These are phyloP conservation scores for Panellus pusillus DNA, from an alignment of 768 basidiomycete species.

Conservation along the genomic window DNA sequence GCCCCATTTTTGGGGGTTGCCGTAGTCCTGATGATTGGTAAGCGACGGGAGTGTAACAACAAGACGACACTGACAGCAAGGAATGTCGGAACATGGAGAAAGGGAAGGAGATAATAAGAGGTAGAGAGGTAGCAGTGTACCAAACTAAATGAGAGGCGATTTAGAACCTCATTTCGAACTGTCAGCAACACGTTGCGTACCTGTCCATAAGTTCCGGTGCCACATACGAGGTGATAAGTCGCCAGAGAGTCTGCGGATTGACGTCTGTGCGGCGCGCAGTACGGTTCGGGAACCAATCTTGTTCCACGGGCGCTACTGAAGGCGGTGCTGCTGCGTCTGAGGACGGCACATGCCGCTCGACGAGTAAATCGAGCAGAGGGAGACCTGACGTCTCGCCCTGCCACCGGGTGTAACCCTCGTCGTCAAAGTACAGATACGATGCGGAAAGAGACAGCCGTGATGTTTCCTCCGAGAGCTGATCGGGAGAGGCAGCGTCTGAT, in stretches of 20 bases:
- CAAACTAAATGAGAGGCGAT: slow-evolving; percentile 42
- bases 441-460: slow-evolving; percentile 68
- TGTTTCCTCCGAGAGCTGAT: slow-evolving; percentile 56
- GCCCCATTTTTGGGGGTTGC: slow-evolving; percentile 92
- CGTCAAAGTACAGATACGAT: slow-evolving; percentile 84
- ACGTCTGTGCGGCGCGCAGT: slow-evolving; percentile 71
- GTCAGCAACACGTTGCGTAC: slow-evolving; percentile 41
- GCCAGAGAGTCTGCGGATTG: slow-evolving; percentile 88
- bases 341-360: slow-evolving; percentile 61
- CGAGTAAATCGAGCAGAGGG: slow-evolving; percentile 80
- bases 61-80: slow-evolving; percentile 53
- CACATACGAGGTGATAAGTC: slow-evolving; percentile 81
- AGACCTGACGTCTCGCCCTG: slow-evolving; percentile 93
- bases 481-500: slow-evolving; percentile 32
- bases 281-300: slow-evolving; percentile 80
- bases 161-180: background rate
- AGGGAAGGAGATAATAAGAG: slow-evolving; percentile 90
- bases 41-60: slow-evolving; percentile 10
- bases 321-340: slow-evolving; percentile 23
- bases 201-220: slow-evolving; percentile 92
- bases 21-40: slow-evolving; percentile 67
- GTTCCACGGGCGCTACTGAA: slow-evolving; percentile 26
- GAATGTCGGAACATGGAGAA: slow-evolving; percentile 90
- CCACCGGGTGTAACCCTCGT: slow-evolving; percentile 86
- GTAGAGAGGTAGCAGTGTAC: slow-evolving; percentile 88